These are phyloP conservation scores for Ophiocordyceps sinensis DNA, from an alignment of 2,329 filamentous ascomycete species.

Conservation along the genomic window DNA sequence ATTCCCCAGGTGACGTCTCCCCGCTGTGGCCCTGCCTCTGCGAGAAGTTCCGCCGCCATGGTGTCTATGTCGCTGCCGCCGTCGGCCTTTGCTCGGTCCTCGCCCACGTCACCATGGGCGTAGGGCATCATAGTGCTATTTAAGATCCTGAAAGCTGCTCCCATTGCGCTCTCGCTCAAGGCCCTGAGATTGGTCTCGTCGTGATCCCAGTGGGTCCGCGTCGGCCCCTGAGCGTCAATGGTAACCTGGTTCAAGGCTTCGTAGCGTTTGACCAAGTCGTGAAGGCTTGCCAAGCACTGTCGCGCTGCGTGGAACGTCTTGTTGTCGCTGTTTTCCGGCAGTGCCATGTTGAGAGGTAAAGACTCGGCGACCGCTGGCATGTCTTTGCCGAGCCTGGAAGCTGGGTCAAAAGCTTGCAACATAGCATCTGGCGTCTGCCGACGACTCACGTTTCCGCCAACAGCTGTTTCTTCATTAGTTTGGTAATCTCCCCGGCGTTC, in stretches of 20 bases:
- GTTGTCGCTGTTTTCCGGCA: neutral
- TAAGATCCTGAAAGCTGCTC: slow-evolving; percentile 9
- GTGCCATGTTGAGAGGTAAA: neutral
- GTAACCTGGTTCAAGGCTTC: slow-evolving; percentile 6
- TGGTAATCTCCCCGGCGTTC: slow-evolving; percentile 8
- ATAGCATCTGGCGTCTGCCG: neutral
- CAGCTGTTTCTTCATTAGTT: slow-evolving; percentile 8
- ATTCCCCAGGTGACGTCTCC: slow-evolving; percentile 17
- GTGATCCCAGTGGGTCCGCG: slow-evolving; percentile 17
- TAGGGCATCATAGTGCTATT: slow-evolving; percentile 14
- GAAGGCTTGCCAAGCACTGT: slow-evolving; percentile 6
- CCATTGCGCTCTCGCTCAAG: slow-evolving; percentile 12
- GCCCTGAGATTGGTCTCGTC: slow-evolving; percentile 15
- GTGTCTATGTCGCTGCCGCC: slow-evolving; percentile 15
- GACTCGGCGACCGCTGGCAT: neutral
- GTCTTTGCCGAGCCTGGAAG: neutral
- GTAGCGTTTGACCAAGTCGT: slow-evolving; percentile 9
- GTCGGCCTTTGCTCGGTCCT: slow-evolving; percentile 3
- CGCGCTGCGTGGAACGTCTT: slow-evolving; percentile 1
- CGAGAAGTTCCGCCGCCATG: slow-evolving; percentile 19
- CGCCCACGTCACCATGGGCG: neutral
- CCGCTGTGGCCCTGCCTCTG: slow-evolving; percentile 8
- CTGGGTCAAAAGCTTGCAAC: neutral
- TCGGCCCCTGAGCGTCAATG: slow-evolving; percentile 10
- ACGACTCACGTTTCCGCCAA: neutral